Conservation (phyloP, 345 rosid species). For the Salix arbutifolia region DNA sequence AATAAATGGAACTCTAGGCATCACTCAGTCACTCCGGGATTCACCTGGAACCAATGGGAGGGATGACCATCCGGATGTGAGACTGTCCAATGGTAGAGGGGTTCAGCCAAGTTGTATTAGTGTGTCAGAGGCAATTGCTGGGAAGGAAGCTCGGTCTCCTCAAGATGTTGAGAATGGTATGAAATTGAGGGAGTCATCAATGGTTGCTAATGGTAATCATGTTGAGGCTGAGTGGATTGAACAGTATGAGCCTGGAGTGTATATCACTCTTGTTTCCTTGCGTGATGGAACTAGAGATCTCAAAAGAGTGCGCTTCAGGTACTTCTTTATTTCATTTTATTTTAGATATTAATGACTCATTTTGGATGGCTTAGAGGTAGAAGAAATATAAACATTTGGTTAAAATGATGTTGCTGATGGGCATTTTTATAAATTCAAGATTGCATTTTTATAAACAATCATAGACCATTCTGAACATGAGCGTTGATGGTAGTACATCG, state of each 20-base stretch:
- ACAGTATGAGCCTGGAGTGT: slow-evolving; percentile 91
- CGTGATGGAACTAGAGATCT: slow-evolving; percentile 97
- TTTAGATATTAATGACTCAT: background rate
- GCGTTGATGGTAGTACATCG: background rate
- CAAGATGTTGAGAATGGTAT: slow-evolving; percentile 47
- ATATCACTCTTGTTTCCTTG: slow-evolving; percentile 76
- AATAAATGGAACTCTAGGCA: slow-evolving; percentile 39
- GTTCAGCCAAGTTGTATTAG: slow-evolving; percentile 31
- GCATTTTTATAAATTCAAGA: background rate
- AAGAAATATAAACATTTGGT: background rate
- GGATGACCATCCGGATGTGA: slow-evolving; percentile 39
- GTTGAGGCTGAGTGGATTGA: slow-evolving; percentile 94
- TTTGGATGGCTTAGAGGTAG: background rate
- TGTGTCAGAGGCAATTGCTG: slow-evolving; percentile 47
- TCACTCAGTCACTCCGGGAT: slow-evolving; percentile 38
- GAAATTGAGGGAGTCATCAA: slow-evolving; percentile 47
- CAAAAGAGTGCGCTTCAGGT: slow-evolving; percentile 99
- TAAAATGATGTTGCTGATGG: background rate
- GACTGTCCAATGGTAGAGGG: slow-evolving; percentile 44
- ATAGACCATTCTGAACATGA: background rate
- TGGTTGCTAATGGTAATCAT: slow-evolving; percentile 41
- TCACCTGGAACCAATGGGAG: slow-evolving; percentile 39
- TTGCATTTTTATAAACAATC: background rate
- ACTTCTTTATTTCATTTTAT: background rate
- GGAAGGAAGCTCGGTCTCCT: slow-evolving; percentile 43